These are phyloP conservation scores for Pythium phragmitis DNA, from an alignment of 352 stramenopile genomes.

Conservation along the genomic window DNA sequence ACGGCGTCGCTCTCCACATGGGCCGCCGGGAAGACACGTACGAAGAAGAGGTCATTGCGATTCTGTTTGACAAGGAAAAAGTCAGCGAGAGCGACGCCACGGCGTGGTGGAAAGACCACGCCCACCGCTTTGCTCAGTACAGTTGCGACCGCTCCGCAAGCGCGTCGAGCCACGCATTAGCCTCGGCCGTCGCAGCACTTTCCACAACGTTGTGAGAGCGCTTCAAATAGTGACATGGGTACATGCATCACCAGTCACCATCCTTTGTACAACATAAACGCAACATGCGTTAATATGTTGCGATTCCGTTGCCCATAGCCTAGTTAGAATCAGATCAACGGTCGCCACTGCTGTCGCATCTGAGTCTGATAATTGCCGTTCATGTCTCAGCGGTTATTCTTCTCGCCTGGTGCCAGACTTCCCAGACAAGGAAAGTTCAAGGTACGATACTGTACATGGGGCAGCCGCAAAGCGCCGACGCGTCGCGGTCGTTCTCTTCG, in stretches of 20 bases:
- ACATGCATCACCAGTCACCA: background rate
- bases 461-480: slow-evolving; percentile 13
- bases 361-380: background rate
- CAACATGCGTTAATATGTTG: background rate
- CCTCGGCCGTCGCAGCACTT: slow-evolving; percentile 16
- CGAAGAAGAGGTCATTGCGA: slow-evolving; percentile 76
- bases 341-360: background rate
- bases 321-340: background rate
- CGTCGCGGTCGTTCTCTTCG: background rate
- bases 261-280: background rate
- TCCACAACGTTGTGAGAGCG: background rate
- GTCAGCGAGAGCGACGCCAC: slow-evolving; percentile 70
- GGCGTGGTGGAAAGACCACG: slow-evolving; percentile 70
- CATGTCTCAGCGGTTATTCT: background rate
- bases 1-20: slow-evolving; percentile 76
- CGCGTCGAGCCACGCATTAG: slow-evolving; percentile 7
- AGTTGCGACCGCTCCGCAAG: slow-evolving; percentile 13
- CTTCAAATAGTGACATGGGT: slow-evolving; percentile 8
- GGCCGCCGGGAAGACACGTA: slow-evolving; percentile 72
- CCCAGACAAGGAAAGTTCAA: background rate
- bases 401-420: background rate
- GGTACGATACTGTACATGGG: slow-evolving; percentile 1
- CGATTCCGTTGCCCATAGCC: no score
- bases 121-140: slow-evolving; percentile 52
- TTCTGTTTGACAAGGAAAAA: slow-evolving; percentile 87